These are phyloP conservation scores for Plasmopara muralis DNA, from an alignment of 352 stramenopile species.

Conservation along the genomic window DNA sequence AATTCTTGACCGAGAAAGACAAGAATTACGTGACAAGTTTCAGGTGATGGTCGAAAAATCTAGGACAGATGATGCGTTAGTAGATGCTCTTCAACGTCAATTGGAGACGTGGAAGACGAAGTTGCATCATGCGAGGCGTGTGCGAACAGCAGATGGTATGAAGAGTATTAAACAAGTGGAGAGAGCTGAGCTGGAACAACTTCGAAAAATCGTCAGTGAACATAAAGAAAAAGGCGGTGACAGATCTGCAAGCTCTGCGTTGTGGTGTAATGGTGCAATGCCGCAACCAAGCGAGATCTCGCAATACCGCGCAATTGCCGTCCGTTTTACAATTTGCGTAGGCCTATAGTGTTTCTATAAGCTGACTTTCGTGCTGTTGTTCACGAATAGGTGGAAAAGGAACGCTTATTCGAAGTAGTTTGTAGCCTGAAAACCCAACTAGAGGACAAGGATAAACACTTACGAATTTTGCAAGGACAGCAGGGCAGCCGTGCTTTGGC, in stretches of 20 bases:
- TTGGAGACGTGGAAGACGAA: slow-evolving; percentile 57
- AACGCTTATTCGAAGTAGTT: slow-evolving; percentile 48
- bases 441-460: slow-evolving; percentile 53
- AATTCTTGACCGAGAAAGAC: slow-evolving; percentile 70
- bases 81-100: slow-evolving; percentile 70
- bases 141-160: slow-evolving; percentile 49
- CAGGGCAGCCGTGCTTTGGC: background rate
- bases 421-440: slow-evolving; percentile 46
- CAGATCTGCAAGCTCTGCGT: slow-evolving; percentile 1
- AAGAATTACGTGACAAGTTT: slow-evolving; percentile 55
- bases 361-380: background rate
- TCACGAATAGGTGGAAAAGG: slow-evolving; percentile 49
- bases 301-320: slow-evolving; percentile 47
- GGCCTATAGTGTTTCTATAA: background rate
- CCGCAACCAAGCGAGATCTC: slow-evolving; percentile 35
- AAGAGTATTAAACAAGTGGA: slow-evolving; percentile 28
- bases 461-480: slow-evolving; percentile 16
- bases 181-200: slow-evolving; percentile 41
- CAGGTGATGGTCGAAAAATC: slow-evolving; percentile 76
- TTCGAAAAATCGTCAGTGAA: slow-evolving; percentile 27
- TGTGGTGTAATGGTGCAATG: slow-evolving; percentile 21
- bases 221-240: slow-evolving; percentile 20
- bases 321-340: slow-evolving; percentile 16
- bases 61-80: slow-evolving; percentile 65
- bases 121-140: slow-evolving; percentile 47